These are phyloP conservation scores for Eimeria tenella DNA, from an alignment of 169 alveolate genomes.

Conservation along the genomic window DNA sequence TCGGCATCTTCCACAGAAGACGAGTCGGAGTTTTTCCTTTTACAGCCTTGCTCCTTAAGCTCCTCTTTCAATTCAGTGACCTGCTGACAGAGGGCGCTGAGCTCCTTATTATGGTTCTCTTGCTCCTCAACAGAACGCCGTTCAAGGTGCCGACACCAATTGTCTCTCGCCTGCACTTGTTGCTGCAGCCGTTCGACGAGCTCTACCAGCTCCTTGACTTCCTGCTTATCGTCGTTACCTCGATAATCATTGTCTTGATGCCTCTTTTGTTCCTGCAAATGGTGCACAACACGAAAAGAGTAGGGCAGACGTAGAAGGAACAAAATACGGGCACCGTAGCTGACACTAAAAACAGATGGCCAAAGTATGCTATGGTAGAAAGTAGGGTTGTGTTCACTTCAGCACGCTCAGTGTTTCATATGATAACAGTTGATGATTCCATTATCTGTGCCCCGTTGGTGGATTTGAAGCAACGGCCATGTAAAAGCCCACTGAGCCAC, in stretches of 20 bases:
- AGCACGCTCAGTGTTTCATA: too few species aligned
- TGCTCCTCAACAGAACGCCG: slow-evolving; percentile 52
- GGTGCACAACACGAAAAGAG: background rate
- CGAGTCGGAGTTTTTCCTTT: background rate
- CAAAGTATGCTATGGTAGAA: too few species aligned
- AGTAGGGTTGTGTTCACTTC: too few species aligned
- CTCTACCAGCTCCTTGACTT: slow-evolving; percentile 33
- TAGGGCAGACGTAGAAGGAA: too few species aligned
- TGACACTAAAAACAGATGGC: too few species aligned
- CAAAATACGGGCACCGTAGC: too few species aligned
- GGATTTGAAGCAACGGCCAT: too few species aligned
- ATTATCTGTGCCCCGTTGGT: too few species aligned
- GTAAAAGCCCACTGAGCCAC: too few species aligned
- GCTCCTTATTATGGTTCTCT: slow-evolving; percentile 18
- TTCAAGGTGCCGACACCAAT: slow-evolving; percentile 60
- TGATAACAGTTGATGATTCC: too few species aligned
- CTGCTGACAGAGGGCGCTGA: slow-evolving; percentile 58
- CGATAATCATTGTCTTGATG: background rate
- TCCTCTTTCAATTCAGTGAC: slow-evolving; percentile 26
- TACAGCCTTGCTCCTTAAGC: slow-evolving; percentile 5
- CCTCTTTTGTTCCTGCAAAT: background rate
- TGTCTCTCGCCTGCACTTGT: slow-evolving; percentile 63
- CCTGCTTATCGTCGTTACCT: slow-evolving; percentile 6
- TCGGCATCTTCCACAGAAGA: background rate
- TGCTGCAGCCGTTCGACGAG: slow-evolving; percentile 50